Percentiles rank a stretch among this genome's conserved stretches.
Evolutionary conservation across 164 flowering plant species (phyloP).

Genomic region (Amborella trichopoda): DNA sequence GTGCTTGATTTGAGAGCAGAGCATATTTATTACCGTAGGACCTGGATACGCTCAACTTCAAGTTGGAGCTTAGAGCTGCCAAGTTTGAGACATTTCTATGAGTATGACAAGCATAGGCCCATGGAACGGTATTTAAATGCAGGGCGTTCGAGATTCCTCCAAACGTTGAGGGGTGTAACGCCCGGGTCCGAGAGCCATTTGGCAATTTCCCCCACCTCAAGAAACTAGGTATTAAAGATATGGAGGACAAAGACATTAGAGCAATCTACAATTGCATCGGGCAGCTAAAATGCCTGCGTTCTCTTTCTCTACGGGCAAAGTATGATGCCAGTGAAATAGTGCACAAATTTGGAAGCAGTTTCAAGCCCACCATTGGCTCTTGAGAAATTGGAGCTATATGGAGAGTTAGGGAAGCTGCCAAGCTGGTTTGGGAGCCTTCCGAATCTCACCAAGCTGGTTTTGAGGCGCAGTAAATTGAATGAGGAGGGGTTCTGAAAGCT

Average conservation of each 20-base stretch:
- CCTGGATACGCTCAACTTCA: too few species aligned
- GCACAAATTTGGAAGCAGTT: neutral
- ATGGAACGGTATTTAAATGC: too few species aligned
- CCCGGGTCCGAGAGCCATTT: too few species aligned
- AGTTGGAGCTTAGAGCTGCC: too few species aligned
- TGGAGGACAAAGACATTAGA: neutral
- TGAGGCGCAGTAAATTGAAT: neutral
- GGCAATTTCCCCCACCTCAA: too few species aligned
- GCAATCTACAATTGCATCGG: neutral
- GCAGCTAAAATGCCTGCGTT: neutral
- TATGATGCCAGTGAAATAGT: neutral
- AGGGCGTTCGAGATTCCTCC: too few species aligned
- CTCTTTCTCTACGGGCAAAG: conserved; percentile 4
- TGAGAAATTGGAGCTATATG: neutral
- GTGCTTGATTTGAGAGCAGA: too few species aligned
- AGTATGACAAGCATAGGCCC: too few species aligned
- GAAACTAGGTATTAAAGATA: neutral
- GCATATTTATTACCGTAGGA: too few species aligned
- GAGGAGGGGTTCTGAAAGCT: neutral
- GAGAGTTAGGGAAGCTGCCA: neutral
- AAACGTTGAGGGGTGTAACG: too few species aligned
- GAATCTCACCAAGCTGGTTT: neutral
- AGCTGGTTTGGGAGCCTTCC: neutral
- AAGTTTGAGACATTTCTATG: too few species aligned
- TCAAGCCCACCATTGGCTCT: neutral